Evolutionary conservation across 1,284 basidiomycete genomes (phyloP), one percentile per base, ranked within the genome.

Genomic region (Ustilago nuda): DNA sequence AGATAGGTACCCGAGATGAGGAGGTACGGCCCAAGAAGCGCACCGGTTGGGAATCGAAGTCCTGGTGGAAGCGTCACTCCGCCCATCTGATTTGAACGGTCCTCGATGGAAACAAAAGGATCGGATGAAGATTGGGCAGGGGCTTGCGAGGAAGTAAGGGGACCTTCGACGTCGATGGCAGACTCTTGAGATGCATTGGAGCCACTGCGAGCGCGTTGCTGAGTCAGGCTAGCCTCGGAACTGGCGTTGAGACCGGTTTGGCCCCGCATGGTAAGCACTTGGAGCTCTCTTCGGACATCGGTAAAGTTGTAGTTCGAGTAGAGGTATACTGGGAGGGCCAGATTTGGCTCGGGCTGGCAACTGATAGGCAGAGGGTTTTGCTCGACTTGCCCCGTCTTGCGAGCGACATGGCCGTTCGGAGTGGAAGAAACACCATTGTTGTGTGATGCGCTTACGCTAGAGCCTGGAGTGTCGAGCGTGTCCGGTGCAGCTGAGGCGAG

Each of bases 241-340:
- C 8, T 19, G n/a, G 37, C 35, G 11, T 30, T 46, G 30, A 35
- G 52, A n/a, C 65, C 61, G 50, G 45, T 13, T 2, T 54, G 45
- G 43, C 46, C 50, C 35, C 55, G 61, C 4, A 81, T 19, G n/a
- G 56, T 62, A 41, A 82, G 66, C 37, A 79, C 64, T 60, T 82
- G 80, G 61, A 84, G 78, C 67, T 84, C 81, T 45, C 82, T 63
- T 51, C 81, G 76, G 36, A 84, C 82, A 50, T 84, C 80, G 52
- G 81, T 81, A 51, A 84, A 84, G 57, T 82, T 82, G 76, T 81
- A 82, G 50, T 84, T 84, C 12, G 82, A 81, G 63, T 84, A 84
- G 19, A 84, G 66, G 48, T 72, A 81, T 36, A 82, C 56, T 8
- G 82, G 81, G 57, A 76, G 36, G 0, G 72, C n/a, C 27, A 66